A percentile compares a stretch with the other conserved stretches of the same genome.
These are phyloP conservation scores for Zymoseptoria ardabiliae DNA, from an alignment of 2,329 filamentous ascomycete species.

Conservation along the genomic window DNA sequence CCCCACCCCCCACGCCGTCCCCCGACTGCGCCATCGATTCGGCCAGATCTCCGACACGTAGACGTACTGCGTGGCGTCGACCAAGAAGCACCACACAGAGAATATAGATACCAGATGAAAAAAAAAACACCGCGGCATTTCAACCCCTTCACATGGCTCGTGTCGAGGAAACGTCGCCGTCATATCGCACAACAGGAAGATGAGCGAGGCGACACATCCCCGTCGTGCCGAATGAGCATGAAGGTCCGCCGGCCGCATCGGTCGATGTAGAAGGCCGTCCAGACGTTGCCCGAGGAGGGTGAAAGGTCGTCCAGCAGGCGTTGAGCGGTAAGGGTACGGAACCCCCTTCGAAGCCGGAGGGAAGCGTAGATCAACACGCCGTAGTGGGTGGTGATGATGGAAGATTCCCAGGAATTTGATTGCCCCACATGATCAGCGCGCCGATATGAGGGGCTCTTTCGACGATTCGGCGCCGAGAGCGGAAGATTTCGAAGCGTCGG, in stretches of 20 bases:
- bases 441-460: slow-evolving; percentile 36
- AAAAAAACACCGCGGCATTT: slow-evolving; percentile 37
- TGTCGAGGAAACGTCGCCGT: slow-evolving; percentile 30
- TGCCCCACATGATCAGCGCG: slow-evolving; percentile 33
- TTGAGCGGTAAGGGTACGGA: slow-evolving; percentile 31
- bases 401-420: slow-evolving; percentile 19
- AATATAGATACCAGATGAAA: slow-evolving; percentile 37
- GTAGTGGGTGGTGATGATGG: slow-evolving; percentile 32
- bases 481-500: slow-evolving; percentile 37
- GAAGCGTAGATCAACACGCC: slow-evolving; percentile 34
- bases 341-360: slow-evolving; percentile 29
- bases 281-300: slow-evolving; percentile 35
- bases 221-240: slow-evolving; percentile 35
- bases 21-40: slow-evolving; percentile 33
- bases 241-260: slow-evolving; percentile 37
- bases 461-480: slow-evolving; percentile 35
- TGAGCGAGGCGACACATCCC: slow-evolving; percentile 40
- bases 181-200: slow-evolving; percentile 39
- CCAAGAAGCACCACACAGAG: slow-evolving; percentile 39
- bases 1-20: slow-evolving; percentile 33
- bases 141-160: slow-evolving; percentile 29
- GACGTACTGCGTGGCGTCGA: slow-evolving; percentile 42
- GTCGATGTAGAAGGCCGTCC: slow-evolving; percentile 37
- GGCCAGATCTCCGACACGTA: slow-evolving; percentile 40
- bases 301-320: slow-evolving; percentile 31